Evolutionary conservation across 306 rosid genomes (phyloP).

Genomic region (Sicyos baderoa): DNA sequence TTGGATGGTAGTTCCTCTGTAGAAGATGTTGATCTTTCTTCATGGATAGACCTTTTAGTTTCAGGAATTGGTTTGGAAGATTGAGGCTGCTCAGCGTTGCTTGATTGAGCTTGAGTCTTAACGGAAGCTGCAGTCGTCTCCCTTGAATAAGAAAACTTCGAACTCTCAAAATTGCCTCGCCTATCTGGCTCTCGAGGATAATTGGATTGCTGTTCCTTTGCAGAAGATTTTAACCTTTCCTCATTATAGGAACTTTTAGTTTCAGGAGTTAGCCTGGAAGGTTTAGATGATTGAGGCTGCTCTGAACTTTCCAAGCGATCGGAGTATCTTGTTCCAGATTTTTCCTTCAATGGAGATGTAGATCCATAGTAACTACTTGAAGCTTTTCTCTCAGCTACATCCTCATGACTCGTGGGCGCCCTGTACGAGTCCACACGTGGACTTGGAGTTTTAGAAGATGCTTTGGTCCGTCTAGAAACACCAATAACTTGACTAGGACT

Average conservation of each 20-base stretch:
- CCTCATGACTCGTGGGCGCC: constrained; percentile 27
- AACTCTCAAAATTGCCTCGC: constrained; percentile 30
- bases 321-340: constrained; percentile 30
- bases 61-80: constrained; percentile 28
- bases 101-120: constrained; percentile 24
- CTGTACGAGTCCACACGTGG: constrained; percentile 21
- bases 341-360: constrained; percentile 22
- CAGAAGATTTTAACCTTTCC: constrained; percentile 27
- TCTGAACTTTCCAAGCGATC: constrained; percentile 20
- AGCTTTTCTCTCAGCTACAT: constrained; percentile 38
- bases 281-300: constrained; percentile 23
- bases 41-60: constrained; percentile 28
- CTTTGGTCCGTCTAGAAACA: constrained; percentile 54
- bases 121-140: constrained; percentile 29
- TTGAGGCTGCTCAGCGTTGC: constrained; percentile 26
- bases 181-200: constrained; percentile 22
- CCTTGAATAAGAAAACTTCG: constrained; percentile 18
- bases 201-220: constrained; percentile 20
- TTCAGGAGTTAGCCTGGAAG: constrained; percentile 26
- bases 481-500: constrained; percentile 34
- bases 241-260: constrained; percentile 29
- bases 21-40: constrained; percentile 28
- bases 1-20: constrained; percentile 21
- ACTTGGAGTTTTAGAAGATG: constrained; percentile 29
- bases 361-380: constrained; percentile 36